A percentile compares a stretch with the other conserved stretches of the same genome.
phyloP scores from a whole-genome alignment of 192 early-diverging fungal species.

The Backusella tarrabulga region DNA sequence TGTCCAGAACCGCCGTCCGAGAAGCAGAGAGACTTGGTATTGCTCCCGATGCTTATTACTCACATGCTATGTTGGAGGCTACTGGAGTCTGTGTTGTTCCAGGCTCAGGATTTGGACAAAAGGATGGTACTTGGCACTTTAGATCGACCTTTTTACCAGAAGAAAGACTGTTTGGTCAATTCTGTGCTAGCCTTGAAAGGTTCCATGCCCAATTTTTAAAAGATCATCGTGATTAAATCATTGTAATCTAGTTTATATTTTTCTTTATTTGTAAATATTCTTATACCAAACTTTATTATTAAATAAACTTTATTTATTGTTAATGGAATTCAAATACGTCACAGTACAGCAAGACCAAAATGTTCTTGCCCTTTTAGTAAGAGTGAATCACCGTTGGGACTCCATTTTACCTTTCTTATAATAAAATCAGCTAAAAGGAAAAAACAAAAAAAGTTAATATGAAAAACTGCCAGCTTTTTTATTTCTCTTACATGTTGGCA shows the following conservation, averaged over 20 bases:
- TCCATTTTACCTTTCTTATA: constrained; percentile 62
- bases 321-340: not conserved
- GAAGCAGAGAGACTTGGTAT: constrained; percentile 63
- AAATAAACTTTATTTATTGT: not conserved
- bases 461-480: not conserved
- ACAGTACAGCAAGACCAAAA: constrained; percentile 55
- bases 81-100: constrained; percentile 97
- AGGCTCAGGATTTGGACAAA: constrained; percentile 85
- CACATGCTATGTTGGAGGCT: constrained; percentile 85
- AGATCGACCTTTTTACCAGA: constrained; percentile 93
- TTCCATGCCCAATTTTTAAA: constrained; percentile 82
- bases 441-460: not conserved
- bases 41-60: constrained; percentile 89
- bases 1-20: constrained; percentile 75
- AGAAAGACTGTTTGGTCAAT: constrained; percentile 87
- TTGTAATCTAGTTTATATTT: not conserved
- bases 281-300: constrained; percentile 8
- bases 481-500: constrained; percentile 46
- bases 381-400: constrained; percentile 65
- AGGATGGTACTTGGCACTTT: constrained; percentile 89
- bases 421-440: constrained; percentile 55
- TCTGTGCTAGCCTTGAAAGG: constrained; percentile 68
- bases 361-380: constrained; percentile 71
- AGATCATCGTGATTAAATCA: constrained; percentile 2
- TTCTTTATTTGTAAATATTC: not conserved